Percentiles rank a stretch among this genome's conserved stretches.
phyloP scores from a whole-genome alignment of 2,329 filamentous ascomycete species.

The Aotearoamyces nothofagi region DNA sequence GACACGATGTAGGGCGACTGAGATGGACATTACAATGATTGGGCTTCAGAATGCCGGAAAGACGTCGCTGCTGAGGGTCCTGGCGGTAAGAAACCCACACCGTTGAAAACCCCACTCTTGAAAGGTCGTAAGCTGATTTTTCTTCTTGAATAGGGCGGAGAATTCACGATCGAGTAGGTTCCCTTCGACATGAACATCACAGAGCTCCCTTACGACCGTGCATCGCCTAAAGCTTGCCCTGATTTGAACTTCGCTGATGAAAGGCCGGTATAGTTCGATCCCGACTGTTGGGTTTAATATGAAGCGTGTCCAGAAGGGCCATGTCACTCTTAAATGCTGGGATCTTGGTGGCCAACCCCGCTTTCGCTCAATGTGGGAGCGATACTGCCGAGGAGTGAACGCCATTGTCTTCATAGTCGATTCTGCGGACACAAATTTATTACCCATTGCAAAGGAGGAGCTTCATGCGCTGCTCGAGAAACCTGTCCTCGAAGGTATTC shows the following conservation, averaged over 20 bases:
- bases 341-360: slow-evolving; percentile 93
- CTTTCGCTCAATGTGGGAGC: slow-evolving; percentile 98
- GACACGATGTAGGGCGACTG: slow-evolving; percentile 70
- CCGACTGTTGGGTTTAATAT: slow-evolving; percentile 98
- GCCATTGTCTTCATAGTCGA: slow-evolving; percentile 98
- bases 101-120: slow-evolving; percentile 8
- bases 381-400: slow-evolving; percentile 94
- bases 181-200: too few species aligned
- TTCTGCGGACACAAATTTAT: slow-evolving; percentile 68
- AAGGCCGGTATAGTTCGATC: slow-evolving; percentile 59
- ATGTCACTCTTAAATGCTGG: slow-evolving; percentile 98
- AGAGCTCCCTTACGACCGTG: too few species aligned
- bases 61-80: slow-evolving; percentile 81
- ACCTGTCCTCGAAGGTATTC: slow-evolving; percentile 73
- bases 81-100: slow-evolving; percentile 60
- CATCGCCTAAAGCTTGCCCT: too few species aligned
- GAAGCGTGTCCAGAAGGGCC: slow-evolving; percentile 93
- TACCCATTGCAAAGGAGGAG: slow-evolving; percentile 81
- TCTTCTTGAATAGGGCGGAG: slow-evolving; percentile 56
- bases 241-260: background rate
- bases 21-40: slow-evolving; percentile 99
- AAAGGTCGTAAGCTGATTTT: slow-evolving; percentile 21
- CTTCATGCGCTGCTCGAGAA: slow-evolving; percentile 80
- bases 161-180: slow-evolving; percentile 96
- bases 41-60: slow-evolving; percentile 97